Evolutionary conservation across 108 stramenopile species (phyloP).

Genomic region (Cylindrotheca fusiformis): DNA sequence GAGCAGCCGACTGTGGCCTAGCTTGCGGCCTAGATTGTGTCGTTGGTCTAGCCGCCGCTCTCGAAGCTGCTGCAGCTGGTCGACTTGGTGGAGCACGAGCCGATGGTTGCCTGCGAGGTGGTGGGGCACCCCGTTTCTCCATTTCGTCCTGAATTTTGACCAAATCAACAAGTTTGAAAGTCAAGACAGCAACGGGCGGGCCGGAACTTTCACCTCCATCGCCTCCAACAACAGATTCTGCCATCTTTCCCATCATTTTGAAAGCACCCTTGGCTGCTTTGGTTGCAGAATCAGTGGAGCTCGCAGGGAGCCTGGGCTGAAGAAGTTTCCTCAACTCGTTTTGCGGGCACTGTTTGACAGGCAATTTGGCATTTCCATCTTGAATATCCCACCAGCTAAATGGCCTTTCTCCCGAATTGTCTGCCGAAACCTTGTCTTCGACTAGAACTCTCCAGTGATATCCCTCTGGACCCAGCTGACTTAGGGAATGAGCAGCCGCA

Average conservation of each 20-base stretch:
- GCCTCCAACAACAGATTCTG: slow-evolving; percentile 44
- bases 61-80: slow-evolving; percentile 1
- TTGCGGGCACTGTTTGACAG: slow-evolving; percentile 62
- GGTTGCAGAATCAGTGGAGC: slow-evolving; percentile 32
- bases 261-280: slow-evolving; percentile 83
- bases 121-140: slow-evolving; percentile 32
- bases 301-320: slow-evolving; percentile 33
- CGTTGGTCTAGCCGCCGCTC: slow-evolving; percentile 8
- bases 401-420: slow-evolving; percentile 14
- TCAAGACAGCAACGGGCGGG: slow-evolving; percentile 59
- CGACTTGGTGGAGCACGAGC: slow-evolving; percentile 8
- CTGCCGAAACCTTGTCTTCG: slow-evolving; percentile 55
- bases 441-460: slow-evolving; percentile 87
- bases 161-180: slow-evolving; percentile 83
- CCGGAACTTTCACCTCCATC: slow-evolving; percentile 40
- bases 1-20: slow-evolving; percentile 13
- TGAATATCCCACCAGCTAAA: slow-evolving; percentile 91
- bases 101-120: slow-evolving; percentile 18
- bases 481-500: slow-evolving; percentile 50
- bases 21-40: slow-evolving; percentile 5
- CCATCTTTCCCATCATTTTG: slow-evolving; percentile 78
- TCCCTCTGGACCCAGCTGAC: slow-evolving; percentile 62
- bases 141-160: slow-evolving; percentile 51
- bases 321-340: slow-evolving; percentile 63
- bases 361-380: slow-evolving; percentile 80